Base-by-base conservation (phyloP, 305 asterid genomes). In the Coffea humblotiana region DNA sequence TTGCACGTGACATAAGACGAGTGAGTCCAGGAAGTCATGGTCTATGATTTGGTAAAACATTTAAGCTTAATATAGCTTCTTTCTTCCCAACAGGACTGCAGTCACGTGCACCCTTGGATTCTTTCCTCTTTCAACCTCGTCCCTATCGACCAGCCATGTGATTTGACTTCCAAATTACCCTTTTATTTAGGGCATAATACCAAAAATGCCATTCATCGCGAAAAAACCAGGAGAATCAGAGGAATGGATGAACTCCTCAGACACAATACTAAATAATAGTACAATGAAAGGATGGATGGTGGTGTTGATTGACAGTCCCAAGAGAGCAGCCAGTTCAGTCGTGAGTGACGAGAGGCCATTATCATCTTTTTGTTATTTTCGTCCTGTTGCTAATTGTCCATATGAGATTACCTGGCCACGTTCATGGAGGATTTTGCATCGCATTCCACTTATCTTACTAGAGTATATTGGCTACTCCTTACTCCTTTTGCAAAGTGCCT, bases 51-150 rank as follows among this genome's bases (percentile, higher is more conserved):
- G 56, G 40, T 37, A 14, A 19, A 8, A 10, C 27, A 19, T 68
- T 32, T 29, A 0, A 35, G 49, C 72, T 68, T 35, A 37, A 16
- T 7, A 37, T 25, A 40, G 43, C 43, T 5, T 40, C 43, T 40
- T 23, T 16, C 35, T 21, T 48, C 64, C 6, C 9, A 21, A 19
- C 69, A 19, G 19, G 14, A 61, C 10, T 8, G 71, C 43, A 49
- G 82, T 89, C 90, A 89, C 87, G 90, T 87, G 92, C 83, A 56
- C 47, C 76, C 82, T 82, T 83, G 88, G 88, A 81, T 81, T 87
- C 82, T 74, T 78, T 72, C 21, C 8, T 69, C 60, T 47, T 74
- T 78, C 43, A 3, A 65, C 82, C 81, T 77, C 86, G 70, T 76
- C 78, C 49, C 61, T 29, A 10, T 83, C 84, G 81, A 76, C 65